These are phyloP conservation scores for Nemania bipapillata DNA, from an alignment of 2,329 filamentous ascomycete species.

Conservation along the genomic window DNA sequence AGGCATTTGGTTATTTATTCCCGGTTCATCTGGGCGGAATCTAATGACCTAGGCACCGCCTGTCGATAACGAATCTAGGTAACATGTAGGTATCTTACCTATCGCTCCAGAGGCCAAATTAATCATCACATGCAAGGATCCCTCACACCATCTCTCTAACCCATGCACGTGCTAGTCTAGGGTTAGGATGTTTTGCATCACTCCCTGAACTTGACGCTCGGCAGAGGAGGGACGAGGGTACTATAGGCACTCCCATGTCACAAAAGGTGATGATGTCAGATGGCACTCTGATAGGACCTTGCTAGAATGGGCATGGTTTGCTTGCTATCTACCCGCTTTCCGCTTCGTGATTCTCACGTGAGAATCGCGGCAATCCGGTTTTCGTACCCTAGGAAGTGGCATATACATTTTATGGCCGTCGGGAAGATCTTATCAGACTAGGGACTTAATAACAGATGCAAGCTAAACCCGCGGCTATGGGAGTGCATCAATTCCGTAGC, in stretches of 20 bases:
- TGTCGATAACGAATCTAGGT: too few relatives aligned
- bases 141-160: too few relatives aligned
- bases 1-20: too few relatives aligned
- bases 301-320: not conserved
- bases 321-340: not conserved
- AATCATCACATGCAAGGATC: too few relatives aligned
- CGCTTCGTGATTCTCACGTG: not conserved
- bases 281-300: constrained; percentile 1
- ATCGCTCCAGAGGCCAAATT: too few relatives aligned
- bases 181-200: too few relatives aligned
- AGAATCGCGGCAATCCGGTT: not conserved
- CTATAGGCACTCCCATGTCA: not conserved
- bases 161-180: too few relatives aligned
- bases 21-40: too few relatives aligned
- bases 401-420: not conserved
- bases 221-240: too few relatives aligned
- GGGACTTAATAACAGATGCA: constrained; percentile 7
- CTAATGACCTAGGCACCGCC: too few relatives aligned
- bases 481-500: constrained; percentile 16
- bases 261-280: constrained; percentile 12
- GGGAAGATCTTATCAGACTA: not conserved
- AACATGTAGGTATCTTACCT: too few relatives aligned
- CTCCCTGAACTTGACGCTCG: too few relatives aligned
- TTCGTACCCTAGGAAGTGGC: not conserved
- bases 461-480: constrained; percentile 14